phyloP scores from a whole-genome alignment of 768 basidiomycete genomes.

The Pisolithus microcarpus region DNA sequence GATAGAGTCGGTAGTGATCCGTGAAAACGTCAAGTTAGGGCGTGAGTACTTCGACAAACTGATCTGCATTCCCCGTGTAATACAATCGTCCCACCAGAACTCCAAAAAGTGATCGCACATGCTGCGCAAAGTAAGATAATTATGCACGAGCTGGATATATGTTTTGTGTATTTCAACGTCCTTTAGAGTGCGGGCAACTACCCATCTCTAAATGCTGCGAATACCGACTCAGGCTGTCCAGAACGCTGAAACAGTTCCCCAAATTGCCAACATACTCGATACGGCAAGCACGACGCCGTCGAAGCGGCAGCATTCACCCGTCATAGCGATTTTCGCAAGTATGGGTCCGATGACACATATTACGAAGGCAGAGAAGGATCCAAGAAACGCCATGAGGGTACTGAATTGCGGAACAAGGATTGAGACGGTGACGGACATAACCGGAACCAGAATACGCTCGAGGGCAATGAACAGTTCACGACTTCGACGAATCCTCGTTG shows the following conservation, averaged over 20 bases:
- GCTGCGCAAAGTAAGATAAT: slow-evolving; percentile 48
- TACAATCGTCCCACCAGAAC: slow-evolving; percentile 39
- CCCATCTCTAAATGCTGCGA: background rate
- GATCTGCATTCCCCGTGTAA: background rate
- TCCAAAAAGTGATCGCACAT: slow-evolving; percentile 71
- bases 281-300: slow-evolving; percentile 50
- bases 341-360: slow-evolving; percentile 76
- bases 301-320: slow-evolving; percentile 38
- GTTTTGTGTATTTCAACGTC: slow-evolving; percentile 4
- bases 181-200: background rate
- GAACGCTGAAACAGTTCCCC: slow-evolving; percentile 71
- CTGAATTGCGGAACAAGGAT: slow-evolving; percentile 76
- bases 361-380: slow-evolving; percentile 77
- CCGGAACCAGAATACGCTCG: slow-evolving; percentile 53
- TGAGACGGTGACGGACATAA: slow-evolving; percentile 59
- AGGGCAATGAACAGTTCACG: slow-evolving; percentile 34
- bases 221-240: slow-evolving; percentile 22
- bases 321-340: slow-evolving; percentile 57
- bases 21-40: slow-evolving; percentile 73
- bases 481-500: slow-evolving; percentile 3
- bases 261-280: slow-evolving; percentile 60
- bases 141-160: slow-evolving; percentile 1
- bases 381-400: slow-evolving; percentile 82
- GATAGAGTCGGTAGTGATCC: slow-evolving; percentile 77
- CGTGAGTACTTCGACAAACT: slow-evolving; percentile 43